Evolutionary conservation across 2,329 filamentous ascomycete species (phyloP).

Genomic region (Colletotrichum acutatum): DNA sequence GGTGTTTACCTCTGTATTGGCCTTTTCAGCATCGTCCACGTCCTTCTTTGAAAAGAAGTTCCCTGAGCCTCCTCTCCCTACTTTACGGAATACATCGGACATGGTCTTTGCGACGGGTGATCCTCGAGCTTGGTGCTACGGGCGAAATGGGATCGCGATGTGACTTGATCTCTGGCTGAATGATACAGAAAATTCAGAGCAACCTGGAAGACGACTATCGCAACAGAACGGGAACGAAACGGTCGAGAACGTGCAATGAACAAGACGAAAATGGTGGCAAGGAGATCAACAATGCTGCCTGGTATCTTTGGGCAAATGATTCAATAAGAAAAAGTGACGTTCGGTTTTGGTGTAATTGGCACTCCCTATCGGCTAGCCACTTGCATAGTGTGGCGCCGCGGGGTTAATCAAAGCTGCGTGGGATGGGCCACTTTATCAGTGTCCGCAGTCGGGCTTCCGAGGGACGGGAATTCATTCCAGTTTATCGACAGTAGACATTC

Average conservation of each 20-base stretch:
- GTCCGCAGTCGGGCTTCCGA: conserved; percentile 17
- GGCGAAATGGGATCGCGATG: background rate
- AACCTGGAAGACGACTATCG: background rate
- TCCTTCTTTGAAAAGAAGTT: conserved; percentile 69
- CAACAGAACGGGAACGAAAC: background rate
- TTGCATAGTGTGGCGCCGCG: conserved; percentile 32
- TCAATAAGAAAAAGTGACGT: conserved; percentile 17
- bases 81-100: conserved; percentile 59
- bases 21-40: conserved; percentile 55
- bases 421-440: conserved; percentile 4
- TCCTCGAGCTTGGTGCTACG: background rate
- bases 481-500: conserved; percentile 10
- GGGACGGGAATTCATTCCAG: conserved; percentile 13
- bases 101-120: conserved; percentile 13
- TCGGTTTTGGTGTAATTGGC: conserved; percentile 23
- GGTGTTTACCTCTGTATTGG: conserved; percentile 36
- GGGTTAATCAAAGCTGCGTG: conserved; percentile 25
- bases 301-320: conserved; percentile 5
- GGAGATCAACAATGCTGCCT: background rate
- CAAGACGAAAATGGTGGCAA: background rate
- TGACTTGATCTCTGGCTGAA: background rate
- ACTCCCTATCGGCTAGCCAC: conserved; percentile 9
- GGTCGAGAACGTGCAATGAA: background rate
- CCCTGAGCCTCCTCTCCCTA: conserved; percentile 72
- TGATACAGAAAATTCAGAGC: background rate